Evolutionary conservation across 2,329 filamentous ascomycete species (phyloP).

Genomic region (Neoarthrinium moseri): DNA sequence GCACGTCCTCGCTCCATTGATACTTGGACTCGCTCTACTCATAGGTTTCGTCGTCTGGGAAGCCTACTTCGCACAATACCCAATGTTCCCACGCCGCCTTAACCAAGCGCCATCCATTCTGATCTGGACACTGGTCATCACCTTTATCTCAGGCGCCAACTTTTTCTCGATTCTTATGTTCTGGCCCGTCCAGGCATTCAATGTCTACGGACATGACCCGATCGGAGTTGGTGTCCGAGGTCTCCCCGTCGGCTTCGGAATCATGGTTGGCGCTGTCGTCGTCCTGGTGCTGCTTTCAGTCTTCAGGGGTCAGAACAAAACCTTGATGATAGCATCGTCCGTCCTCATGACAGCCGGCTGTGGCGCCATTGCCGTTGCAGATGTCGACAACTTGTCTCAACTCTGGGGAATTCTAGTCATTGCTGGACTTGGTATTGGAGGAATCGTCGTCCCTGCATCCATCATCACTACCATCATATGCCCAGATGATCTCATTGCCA

Average conservation of each 20-base stretch:
- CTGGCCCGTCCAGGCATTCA: constrained; percentile 65
- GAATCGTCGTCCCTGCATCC: constrained; percentile 65
- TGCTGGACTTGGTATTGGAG: constrained; percentile 64
- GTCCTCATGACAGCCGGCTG: constrained; percentile 65
- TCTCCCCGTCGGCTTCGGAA: constrained; percentile 63
- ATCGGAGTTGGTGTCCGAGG: constrained; percentile 63
- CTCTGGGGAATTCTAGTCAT: constrained; percentile 59
- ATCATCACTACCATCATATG: constrained; percentile 70
- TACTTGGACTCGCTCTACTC: constrained; percentile 37
- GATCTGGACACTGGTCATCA: constrained; percentile 53
- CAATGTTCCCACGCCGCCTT: constrained; percentile 40
- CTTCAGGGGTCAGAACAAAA: constrained; percentile 57
- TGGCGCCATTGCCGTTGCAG: constrained; percentile 50
- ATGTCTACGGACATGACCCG: constrained; percentile 65
- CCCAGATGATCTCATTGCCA: constrained; percentile 69
- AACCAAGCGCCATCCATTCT: constrained; percentile 47
- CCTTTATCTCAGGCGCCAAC: constrained; percentile 58
- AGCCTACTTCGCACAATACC: constrained; percentile 34
- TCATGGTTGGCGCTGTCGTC: constrained; percentile 60
- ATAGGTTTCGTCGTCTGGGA: constrained; percentile 35
- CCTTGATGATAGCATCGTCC: constrained; percentile 58
- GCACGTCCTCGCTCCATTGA: constrained; percentile 36
- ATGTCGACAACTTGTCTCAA: constrained; percentile 49
- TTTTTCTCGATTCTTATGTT: constrained; percentile 57
- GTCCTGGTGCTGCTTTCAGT: constrained; percentile 56